phyloP scores from a whole-genome alignment of 2,329 filamentous ascomycete species.

The Dactylellina haptotyla region DNA sequence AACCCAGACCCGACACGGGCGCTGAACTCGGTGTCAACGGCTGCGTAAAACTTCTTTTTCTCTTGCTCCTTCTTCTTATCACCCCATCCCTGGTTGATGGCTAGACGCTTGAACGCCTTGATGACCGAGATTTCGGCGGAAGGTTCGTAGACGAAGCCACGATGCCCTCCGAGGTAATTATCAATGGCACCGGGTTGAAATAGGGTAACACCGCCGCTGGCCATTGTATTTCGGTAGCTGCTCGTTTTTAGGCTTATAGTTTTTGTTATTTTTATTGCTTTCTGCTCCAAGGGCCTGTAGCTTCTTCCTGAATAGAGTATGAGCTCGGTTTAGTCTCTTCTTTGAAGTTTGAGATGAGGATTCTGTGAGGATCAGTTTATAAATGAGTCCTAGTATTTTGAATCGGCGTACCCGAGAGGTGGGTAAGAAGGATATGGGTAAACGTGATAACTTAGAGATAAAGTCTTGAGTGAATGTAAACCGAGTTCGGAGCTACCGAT shows the following conservation, averaged over 20 bases:
- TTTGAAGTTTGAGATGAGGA: too few relatives aligned
- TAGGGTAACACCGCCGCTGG: conserved; percentile 18
- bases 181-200: conserved; percentile 39
- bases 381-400: too few relatives aligned
- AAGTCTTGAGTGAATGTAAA: too few relatives aligned
- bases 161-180: conserved; percentile 24
- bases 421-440: too few relatives aligned
- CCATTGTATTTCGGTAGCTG: neutral
- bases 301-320: too few relatives aligned
- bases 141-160: conserved; percentile 13
- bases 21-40: conserved; percentile 38
- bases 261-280: neutral
- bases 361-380: too few relatives aligned
- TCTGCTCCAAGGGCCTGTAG: too few relatives aligned
- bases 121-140: conserved; percentile 28
- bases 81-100: conserved; percentile 26
- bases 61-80: neutral
- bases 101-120: conserved; percentile 36
- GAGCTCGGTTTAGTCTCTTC: neutral
- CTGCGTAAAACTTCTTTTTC: conserved; percentile 31
- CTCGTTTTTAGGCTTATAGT: neutral
- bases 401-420: too few relatives aligned
- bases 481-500: neutral
- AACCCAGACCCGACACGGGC: conserved; percentile 29
- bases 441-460: too few relatives aligned